phyloP scores from a whole-genome alignment of 768 basidiomycete species.

The Glaciozyma martinii region DNA sequence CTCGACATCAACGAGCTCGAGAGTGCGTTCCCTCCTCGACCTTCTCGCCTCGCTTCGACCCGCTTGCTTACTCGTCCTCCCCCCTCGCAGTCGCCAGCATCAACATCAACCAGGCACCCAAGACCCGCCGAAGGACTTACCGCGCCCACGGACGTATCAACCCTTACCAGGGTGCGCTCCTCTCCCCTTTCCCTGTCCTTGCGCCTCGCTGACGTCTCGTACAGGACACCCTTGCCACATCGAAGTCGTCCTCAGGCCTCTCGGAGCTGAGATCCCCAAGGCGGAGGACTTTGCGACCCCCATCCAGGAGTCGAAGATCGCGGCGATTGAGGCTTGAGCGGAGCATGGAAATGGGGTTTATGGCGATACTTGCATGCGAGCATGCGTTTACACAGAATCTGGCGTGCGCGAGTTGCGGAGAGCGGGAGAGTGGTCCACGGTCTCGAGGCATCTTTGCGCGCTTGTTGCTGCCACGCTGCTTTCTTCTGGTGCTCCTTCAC shows the following conservation, averaged over 20 bases:
- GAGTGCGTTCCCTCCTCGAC: slow-evolving; percentile 37
- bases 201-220: neutral
- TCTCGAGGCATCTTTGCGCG: too few relatives aligned
- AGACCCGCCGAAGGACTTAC: slow-evolving; percentile 80
- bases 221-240: slow-evolving; percentile 87
- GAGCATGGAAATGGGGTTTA: too few relatives aligned
- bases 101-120: slow-evolving; percentile 92
- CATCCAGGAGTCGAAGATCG: neutral
- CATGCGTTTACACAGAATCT: too few relatives aligned
- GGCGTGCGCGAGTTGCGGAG: too few relatives aligned
- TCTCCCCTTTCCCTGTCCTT: neutral
- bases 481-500: too few relatives aligned
- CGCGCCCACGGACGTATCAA: slow-evolving; percentile 90
- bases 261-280: slow-evolving; percentile 75
- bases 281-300: slow-evolving; percentile 53
- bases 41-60: neutral
- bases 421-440: too few relatives aligned
- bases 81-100: slow-evolving; percentile 67
- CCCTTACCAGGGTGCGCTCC: slow-evolving; percentile 64
- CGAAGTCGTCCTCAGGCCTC: slow-evolving; percentile 71
- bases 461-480: too few relatives aligned
- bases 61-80: neutral
- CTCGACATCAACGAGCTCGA: slow-evolving; percentile 80
- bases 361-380: too few relatives aligned
- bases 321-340: too few relatives aligned